Evolutionary conservation across 257 asterid genomes (phyloP).

Genomic region (Oldenlandia corymbosa): DNA sequence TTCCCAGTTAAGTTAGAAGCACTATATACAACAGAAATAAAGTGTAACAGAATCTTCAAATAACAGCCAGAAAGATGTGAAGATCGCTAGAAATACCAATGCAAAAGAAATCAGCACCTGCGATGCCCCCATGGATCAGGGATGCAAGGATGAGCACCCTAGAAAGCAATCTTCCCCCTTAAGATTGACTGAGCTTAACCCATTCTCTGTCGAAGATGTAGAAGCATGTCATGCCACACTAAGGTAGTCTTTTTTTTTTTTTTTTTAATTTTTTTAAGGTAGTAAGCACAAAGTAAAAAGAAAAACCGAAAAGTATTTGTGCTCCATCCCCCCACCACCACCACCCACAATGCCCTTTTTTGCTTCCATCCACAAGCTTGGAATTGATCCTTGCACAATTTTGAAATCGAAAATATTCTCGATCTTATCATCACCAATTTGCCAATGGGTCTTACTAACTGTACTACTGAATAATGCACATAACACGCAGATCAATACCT

Average conservation of each 20-base stretch:
- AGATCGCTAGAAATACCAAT: neutral
- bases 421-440: neutral
- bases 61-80: neutral
- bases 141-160: neutral
- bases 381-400: neutral
- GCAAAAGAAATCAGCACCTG: neutral
- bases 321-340: too few species aligned
- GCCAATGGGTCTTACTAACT: neutral
- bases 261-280: too few species aligned
- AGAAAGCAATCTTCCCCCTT: neutral
- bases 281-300: too few species aligned
- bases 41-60: neutral
- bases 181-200: neutral
- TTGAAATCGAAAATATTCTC: neutral
- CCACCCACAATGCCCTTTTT: neutral
- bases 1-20: neutral
- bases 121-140: neutral
- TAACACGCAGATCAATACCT: neutral
- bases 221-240: neutral
- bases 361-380: neutral
- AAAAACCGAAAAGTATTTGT: too few species aligned
- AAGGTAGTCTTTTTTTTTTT: too few species aligned
- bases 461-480: constrained; percentile 1
- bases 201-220: neutral
- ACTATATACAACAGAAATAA: too few species aligned